A percentile compares a stretch with the other conserved stretches of the same genome.
These are phyloP conservation scores for Dictyostelium intermedium DNA, from an alignment of 78 protist species.

Conservation along the genomic window DNA sequence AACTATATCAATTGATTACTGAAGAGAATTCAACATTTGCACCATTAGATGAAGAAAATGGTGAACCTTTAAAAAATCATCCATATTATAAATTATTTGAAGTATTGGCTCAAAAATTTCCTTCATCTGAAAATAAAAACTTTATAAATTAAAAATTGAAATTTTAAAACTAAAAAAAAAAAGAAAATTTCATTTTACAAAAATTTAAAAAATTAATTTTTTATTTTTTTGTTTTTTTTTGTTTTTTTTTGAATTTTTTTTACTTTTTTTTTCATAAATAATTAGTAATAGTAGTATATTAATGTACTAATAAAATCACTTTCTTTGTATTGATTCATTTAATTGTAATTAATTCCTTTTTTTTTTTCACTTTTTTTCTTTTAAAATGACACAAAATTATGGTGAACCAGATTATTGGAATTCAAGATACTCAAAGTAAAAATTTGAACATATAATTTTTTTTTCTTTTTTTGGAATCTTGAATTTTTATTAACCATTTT, in stretches of 20 bases:
- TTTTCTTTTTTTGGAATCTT: too few species aligned
- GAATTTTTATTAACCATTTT: too few species aligned
- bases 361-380: too few species aligned
- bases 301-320: neutral
- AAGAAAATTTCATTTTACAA: neutral
- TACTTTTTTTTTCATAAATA: too few species aligned
- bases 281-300: too few species aligned
- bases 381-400: neutral
- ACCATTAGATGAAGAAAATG: neutral
- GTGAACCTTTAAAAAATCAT: neutral
- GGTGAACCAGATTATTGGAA: neutral
- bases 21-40: neutral
- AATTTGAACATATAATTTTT: too few species aligned
- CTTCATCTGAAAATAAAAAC: neutral
- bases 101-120: neutral
- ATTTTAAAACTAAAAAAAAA: neutral
- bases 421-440: neutral
- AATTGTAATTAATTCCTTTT: too few species aligned
- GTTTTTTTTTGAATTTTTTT: too few species aligned
- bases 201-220: too few species aligned
- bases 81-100: slow-evolving; percentile 3
- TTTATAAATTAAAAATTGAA: neutral
- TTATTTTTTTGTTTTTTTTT: too few species aligned
- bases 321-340: too few species aligned
- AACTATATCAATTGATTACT: neutral